Conservation (phyloP, 2,329 filamentous ascomycete species). For the Arthrobotrys iridis region DNA sequence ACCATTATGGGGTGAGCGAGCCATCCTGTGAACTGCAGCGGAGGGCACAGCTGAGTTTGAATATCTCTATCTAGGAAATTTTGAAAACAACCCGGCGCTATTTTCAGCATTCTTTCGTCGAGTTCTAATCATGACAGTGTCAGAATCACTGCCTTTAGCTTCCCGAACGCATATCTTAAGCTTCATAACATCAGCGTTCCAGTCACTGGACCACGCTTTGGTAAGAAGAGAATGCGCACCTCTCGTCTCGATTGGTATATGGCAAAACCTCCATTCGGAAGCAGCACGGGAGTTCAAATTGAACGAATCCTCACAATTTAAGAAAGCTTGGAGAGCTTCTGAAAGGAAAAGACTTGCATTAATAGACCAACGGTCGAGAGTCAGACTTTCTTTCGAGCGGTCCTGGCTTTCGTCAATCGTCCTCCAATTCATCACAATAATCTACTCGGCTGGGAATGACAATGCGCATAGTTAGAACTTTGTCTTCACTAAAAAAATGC, state of each 20-base stretch:
- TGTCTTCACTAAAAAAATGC: neutral
- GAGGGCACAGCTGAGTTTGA: neutral
- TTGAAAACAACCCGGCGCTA: slow-evolving; percentile 78
- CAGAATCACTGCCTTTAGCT: slow-evolving; percentile 71
- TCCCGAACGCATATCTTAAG: slow-evolving; percentile 84
- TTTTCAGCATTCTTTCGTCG: slow-evolving; percentile 92
- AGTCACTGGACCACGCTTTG: slow-evolving; percentile 86
- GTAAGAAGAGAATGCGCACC: slow-evolving; percentile 97
- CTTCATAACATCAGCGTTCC: slow-evolving; percentile 91
- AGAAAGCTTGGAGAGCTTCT: slow-evolving; percentile 89
- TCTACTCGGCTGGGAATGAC: slow-evolving; percentile 68
- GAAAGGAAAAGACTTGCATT: slow-evolving; percentile 81
- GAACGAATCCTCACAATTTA: slow-evolving; percentile 76
- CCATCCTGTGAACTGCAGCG: neutral
- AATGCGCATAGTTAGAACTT: slow-evolving; percentile 46
- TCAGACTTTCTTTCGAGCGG: slow-evolving; percentile 85
- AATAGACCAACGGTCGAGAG: slow-evolving; percentile 80
- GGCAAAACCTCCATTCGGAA: slow-evolving; percentile 89
- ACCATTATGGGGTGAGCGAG: slow-evolving; percentile 80
- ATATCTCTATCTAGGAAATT: slow-evolving; percentile 69
- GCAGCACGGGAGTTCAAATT: slow-evolving; percentile 77
- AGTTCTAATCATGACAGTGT: slow-evolving; percentile 84
- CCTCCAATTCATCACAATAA: slow-evolving; percentile 79
- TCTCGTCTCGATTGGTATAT: slow-evolving; percentile 91
- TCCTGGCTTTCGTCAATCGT: slow-evolving; percentile 91